Base-by-base conservation (phyloP, 2,329 filamentous ascomycete genomes). In the Calonectria multiphialidica region DNA sequence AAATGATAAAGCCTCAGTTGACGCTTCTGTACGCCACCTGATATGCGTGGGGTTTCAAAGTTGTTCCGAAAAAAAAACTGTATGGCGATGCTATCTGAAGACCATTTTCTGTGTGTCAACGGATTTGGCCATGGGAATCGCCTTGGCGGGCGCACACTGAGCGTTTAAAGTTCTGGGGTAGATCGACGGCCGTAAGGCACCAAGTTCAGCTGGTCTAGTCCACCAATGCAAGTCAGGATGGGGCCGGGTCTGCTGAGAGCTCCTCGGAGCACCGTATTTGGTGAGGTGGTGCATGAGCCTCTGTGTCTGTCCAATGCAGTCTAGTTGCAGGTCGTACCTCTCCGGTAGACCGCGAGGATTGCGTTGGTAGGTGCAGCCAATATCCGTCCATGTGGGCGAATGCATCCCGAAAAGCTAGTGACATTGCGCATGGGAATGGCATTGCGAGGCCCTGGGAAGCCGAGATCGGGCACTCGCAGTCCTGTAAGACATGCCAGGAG, bases 21-120 rank as follows among this genome's bases (percentile, higher is more conserved):
- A 66, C 12, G 8, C 23, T 47, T 57, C n/a, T 62, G 35, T 55
- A 64, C 68, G 71, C 59, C 68, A 71, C 71, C 44, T 33, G 63
- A 66, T 59, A 49, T 25, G 59, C 68, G 71, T 71, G 71, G 63
- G 71, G 67, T 62, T 59, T 70, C 70, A 70, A 68, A 44, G 59
- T 57, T 65, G 50, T 37, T 57, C 53, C 30, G 53, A 33, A 62
- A 66, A 74, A 71, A 55, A 64, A 61, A 53, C 8, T 12, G 63
- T 70, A 40, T 42, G 64, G 66, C 42, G 68, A 75, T 75, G 71
- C 75, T 78, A 78, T 77, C 76, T 75, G 44, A 40, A 55, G 40
- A 61, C 66, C 74, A 37, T 77, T 79, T 79, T 79, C 74, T 66
- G 68, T 79, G 78, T 79, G 77, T 79, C 77, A 79, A 73, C 61